Base-by-base conservation (phyloP, 2,329 filamentous ascomycete species). In the Cordyceps cicadae region DNA sequence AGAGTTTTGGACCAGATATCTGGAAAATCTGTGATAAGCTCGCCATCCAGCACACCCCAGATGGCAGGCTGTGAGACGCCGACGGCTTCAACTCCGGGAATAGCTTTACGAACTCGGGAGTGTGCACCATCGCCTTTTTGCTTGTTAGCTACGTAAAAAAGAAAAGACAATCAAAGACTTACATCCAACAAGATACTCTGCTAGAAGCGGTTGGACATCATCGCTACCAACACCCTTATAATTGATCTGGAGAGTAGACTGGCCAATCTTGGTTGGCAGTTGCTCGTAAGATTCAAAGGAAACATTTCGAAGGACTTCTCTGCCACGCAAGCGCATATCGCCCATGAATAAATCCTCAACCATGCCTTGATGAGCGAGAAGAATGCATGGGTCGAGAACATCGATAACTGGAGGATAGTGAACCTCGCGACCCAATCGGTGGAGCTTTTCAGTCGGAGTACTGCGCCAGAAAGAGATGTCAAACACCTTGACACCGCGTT, bases 1-100 rank as follows among this genome's bases (percentile, higher is more conserved):
- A 88, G 80, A 0, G 86, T 86, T 73, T 90, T 90, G 70, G 84
- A 87, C 86, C 87, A 90, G 54, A 90, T 81, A 67, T 90, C 87
- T 1, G 87, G 87, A 66, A 90, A 90, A 69, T 89, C 80, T 8
- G 87, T 90, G 49, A 87, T 83, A 11, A 90, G 74, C 69, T 85
- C 83, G 65, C 87, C 87, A 69, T 90, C 87, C 3, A 90, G 74
- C 2, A 90, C 87, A 60, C 87, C 87, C 87, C 87, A 90, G 41
- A 83, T 77, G 21, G 79, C 77, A 14, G 77, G 72, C 63, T 80
- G 77, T 11, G 85, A 82, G 68, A 79, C 71, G 55, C 79, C 78
- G 26, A 86, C 79, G 4, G 84, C 81, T 64, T 85, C 77, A 51
- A 71, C 79, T 70, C 76, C 76, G 65, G 74, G 81, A 56, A 90